These are phyloP conservation scores for Hypoxylon sp. DNA, from an alignment of 2,329 filamentous ascomycete species.

Conservation along the genomic window DNA sequence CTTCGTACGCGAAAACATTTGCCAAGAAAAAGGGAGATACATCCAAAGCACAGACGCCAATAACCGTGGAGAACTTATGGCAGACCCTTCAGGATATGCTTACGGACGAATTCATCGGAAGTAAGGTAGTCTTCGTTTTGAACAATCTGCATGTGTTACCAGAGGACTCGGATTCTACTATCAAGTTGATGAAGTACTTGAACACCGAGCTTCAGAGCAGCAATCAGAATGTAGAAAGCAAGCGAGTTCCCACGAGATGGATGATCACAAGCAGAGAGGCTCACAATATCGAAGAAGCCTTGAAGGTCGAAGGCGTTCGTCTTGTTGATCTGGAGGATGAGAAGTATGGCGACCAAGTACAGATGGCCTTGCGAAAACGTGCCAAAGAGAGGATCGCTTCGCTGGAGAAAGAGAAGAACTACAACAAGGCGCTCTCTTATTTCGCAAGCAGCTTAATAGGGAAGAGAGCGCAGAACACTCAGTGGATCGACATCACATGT, in stretches of 20 bases:
- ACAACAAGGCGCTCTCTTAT: slow-evolving; percentile 53
- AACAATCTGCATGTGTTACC: slow-evolving; percentile 53
- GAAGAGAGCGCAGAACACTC: slow-evolving; percentile 52
- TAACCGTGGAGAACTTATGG: slow-evolving; percentile 52
- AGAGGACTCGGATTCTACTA: slow-evolving; percentile 48
- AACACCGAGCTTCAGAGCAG: slow-evolving; percentile 42
- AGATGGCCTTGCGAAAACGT: slow-evolving; percentile 47
- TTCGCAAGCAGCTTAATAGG: slow-evolving; percentile 54
- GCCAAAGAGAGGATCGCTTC: slow-evolving; percentile 49
- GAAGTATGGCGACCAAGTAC: slow-evolving; percentile 50
- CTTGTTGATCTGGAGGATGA: slow-evolving; percentile 50
- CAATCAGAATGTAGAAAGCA: slow-evolving; percentile 36
- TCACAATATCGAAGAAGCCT: slow-evolving; percentile 45
- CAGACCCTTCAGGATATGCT: slow-evolving; percentile 54
- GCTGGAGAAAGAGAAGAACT: slow-evolving; percentile 49
- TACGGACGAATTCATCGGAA: slow-evolving; percentile 49
- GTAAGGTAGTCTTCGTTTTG: slow-evolving; percentile 51
- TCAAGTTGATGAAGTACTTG: slow-evolving; percentile 49
- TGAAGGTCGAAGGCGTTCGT: slow-evolving; percentile 44
- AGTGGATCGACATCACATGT: slow-evolving; percentile 56
- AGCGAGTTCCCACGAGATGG: slow-evolving; percentile 48
- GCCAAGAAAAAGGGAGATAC: slow-evolving; percentile 45
- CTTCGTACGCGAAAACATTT: slow-evolving; percentile 50
- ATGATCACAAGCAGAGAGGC: slow-evolving; percentile 52
- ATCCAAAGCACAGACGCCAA: slow-evolving; percentile 43